Conservation (phyloP, 257 asterid species). For the Dorcoceras hygrometricum region DNA sequence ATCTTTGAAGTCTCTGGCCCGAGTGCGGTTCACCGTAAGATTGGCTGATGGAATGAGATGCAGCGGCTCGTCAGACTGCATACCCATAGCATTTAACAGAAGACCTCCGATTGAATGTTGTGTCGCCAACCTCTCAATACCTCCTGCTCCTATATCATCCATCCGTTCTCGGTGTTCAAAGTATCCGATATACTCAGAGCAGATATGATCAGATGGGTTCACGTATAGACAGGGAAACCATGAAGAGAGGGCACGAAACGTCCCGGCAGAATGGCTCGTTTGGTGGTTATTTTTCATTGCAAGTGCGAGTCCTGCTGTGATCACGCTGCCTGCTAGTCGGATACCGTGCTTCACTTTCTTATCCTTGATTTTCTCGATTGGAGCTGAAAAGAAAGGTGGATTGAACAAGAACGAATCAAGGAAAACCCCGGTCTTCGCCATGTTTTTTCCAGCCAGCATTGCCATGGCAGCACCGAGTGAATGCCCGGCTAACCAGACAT, state of each 20-base stretch:
- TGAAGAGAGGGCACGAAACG: constrained; percentile 44
- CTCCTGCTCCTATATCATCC: constrained; percentile 77
- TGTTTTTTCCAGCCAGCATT: constrained; percentile 71
- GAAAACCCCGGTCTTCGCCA: constrained; percentile 56
- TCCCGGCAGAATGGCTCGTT: constrained; percentile 34
- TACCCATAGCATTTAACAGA: constrained; percentile 55
- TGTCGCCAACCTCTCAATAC: constrained; percentile 68
- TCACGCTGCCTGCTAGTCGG: constrained; percentile 70
- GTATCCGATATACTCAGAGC: constrained; percentile 79
- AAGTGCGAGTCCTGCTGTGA: constrained; percentile 83
- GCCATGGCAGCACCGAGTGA: constrained; percentile 92
- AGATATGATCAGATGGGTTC: constrained; percentile 65
- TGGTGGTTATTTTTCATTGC: constrained; percentile 54
- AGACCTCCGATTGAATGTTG: constrained; percentile 82
- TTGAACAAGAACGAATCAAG: constrained; percentile 75
- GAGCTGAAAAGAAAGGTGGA: constrained; percentile 84
- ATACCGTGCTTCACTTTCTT: constrained; percentile 69
- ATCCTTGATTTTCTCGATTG: constrained; percentile 72
- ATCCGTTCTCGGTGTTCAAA: constrained; percentile 77
- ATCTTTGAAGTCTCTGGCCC: constrained; percentile 50
- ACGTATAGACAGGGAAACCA: constrained; percentile 77
- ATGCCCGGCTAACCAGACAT: constrained; percentile 81
- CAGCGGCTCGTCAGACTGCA: constrained; percentile 64
- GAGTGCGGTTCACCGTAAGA: constrained; percentile 48
- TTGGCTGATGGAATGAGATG: constrained; percentile 86